Conservation (phyloP, 2,329 filamentous ascomycete species). For the Microdochium trichocladiopsis region DNA sequence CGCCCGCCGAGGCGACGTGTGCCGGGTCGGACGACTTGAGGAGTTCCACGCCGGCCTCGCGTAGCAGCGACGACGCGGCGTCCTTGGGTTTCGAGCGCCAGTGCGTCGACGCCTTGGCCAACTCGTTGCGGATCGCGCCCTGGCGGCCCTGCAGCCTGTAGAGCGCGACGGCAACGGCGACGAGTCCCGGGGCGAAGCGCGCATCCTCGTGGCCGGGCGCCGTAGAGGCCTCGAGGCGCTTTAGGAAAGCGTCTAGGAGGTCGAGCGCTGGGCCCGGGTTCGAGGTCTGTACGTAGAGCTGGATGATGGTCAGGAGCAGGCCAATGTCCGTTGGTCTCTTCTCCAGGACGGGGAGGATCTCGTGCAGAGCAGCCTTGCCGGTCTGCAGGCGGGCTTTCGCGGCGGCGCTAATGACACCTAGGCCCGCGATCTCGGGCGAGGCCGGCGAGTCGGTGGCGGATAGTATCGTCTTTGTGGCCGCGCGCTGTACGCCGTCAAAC, state of each 20-base stretch:
- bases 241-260: constrained; percentile 71
- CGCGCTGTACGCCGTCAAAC: constrained; percentile 49
- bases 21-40: constrained; percentile 65
- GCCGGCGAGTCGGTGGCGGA: constrained; percentile 3
- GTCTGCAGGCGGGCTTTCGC: constrained; percentile 59
- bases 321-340: constrained; percentile 75
- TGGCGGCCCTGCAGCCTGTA: constrained; percentile 72
- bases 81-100: constrained; percentile 60
- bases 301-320: constrained; percentile 69
- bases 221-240: constrained; percentile 57
- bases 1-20: constrained; percentile 63
- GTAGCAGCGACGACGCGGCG: constrained; percentile 54
- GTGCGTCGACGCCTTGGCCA: constrained; percentile 72
- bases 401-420: constrained; percentile 58
- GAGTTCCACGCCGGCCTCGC: constrained; percentile 76
- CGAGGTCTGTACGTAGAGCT: constrained; percentile 68
- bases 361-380: constrained; percentile 62
- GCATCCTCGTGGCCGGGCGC: constrained; percentile 55
- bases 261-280: constrained; percentile 68
- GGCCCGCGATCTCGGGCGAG: constrained; percentile 25
- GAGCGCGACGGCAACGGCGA: constrained; percentile 72
- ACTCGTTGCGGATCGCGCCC: constrained; percentile 61
- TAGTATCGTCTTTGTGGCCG: constrained; percentile 34
- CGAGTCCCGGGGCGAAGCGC: constrained; percentile 76
- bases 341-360: constrained; percentile 62